A percentile compares a stretch with the other conserved stretches of the same genome.
phyloP scores from a whole-genome alignment of 495 filamentous ascomycete genomes.

The Hyphodiscus hymeniophilus region DNA sequence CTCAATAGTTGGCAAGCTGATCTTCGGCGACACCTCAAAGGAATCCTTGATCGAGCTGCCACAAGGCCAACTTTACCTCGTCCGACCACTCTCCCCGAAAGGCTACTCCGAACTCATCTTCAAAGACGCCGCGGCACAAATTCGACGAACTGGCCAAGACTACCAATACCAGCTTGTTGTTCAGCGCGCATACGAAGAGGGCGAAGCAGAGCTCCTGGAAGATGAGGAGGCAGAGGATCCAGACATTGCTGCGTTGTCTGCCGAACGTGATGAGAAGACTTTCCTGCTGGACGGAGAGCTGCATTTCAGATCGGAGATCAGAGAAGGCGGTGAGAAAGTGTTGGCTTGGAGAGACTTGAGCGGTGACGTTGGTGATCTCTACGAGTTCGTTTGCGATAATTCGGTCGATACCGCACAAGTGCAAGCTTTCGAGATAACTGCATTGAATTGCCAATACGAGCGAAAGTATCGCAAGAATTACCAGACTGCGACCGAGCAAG shows the following conservation, averaged over 20 bases:
- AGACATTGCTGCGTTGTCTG: conserved; percentile 51
- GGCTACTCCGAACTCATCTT: conserved; percentile 98
- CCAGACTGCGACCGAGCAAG: conserved; percentile 71
- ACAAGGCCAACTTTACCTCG: conserved; percentile 93
- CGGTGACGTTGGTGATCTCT: conserved; percentile 87
- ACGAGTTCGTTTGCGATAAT: conserved; percentile 89
- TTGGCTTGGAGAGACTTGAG: conserved; percentile 93
- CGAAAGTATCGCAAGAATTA: conserved; percentile 76
- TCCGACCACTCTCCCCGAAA: conserved; percentile 89
- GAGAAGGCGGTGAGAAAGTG: conserved; percentile 70
- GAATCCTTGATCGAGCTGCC: conserved; percentile 91
- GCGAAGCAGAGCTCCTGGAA: conserved; percentile 79
- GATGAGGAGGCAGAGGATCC: conserved; percentile 79
- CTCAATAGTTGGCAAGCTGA: conserved; percentile 69
- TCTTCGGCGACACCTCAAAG: conserved; percentile 89
- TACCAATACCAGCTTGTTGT: conserved; percentile 97
- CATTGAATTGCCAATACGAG: conserved; percentile 94
- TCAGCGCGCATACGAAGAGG: conserved; percentile 93
- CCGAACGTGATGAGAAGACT: conserved; percentile 91
- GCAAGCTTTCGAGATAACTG: conserved; percentile 71
- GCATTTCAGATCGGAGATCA: conserved; percentile 75
- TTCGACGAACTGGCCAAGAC: conserved; percentile 85
- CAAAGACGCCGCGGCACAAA: conserved; percentile 88
- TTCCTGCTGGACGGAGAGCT: conserved; percentile 89
- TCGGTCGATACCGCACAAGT: conserved; percentile 62